phyloP scores from a whole-genome alignment of 1,139 yeast genomes.

The Candida sp. region DNA sequence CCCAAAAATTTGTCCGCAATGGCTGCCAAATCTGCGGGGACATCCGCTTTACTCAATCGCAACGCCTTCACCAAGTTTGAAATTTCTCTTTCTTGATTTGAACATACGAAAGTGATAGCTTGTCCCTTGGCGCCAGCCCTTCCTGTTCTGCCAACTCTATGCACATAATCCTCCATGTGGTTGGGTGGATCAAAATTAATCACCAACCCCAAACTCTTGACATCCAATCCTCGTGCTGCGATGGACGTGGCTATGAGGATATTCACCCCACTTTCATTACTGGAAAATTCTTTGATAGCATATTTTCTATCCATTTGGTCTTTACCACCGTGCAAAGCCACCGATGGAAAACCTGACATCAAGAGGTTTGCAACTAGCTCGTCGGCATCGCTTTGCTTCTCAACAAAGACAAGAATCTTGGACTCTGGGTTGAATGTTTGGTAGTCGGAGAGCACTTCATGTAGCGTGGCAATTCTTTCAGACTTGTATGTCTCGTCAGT shows the following conservation, averaged over 20 bases:
- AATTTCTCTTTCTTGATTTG: constrained; percentile 70
- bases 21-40: constrained; percentile 54
- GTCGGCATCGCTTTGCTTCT: constrained; percentile 86
- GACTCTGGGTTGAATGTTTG: constrained; percentile 21
- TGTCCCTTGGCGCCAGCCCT: constrained; percentile 84
- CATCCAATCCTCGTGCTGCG: constrained; percentile 95
- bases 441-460: constrained; percentile 56
- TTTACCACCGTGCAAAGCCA: constrained; percentile 91
- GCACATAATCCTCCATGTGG: constrained; percentile 96
- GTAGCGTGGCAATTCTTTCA: constrained; percentile 55
- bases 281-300: constrained; percentile 74
- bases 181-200: constrained; percentile 89
- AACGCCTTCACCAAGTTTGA: constrained; percentile 77
- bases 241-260: constrained; percentile 90
- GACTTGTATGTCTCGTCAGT: constrained; percentile 34
- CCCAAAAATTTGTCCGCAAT: constrained; percentile 62
- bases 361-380: constrained; percentile 59
- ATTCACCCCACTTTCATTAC: constrained; percentile 51
- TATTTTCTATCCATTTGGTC: constrained; percentile 84
- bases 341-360: constrained; percentile 59
- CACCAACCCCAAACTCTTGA: constrained; percentile 79
- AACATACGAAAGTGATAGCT: constrained; percentile 75
- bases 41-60: constrained; percentile 52
- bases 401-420: constrained; percentile 82
- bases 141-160: constrained; percentile 96